Conservation (phyloP, 2,329 filamentous ascomycete genomes). For the Aureobasidium sp. region DNA sequence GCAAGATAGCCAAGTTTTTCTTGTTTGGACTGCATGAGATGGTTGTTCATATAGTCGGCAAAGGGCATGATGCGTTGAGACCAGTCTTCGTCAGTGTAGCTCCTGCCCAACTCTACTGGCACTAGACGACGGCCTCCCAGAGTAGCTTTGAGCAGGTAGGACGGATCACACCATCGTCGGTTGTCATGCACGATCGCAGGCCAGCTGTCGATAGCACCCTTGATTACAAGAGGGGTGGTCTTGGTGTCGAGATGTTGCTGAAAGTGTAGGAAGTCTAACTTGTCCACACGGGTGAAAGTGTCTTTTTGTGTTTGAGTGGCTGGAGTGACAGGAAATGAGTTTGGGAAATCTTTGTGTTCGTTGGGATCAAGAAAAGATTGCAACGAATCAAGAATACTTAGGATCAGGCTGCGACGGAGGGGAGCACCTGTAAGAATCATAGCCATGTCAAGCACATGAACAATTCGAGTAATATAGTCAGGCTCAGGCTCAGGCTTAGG, state of each 20-base stretch:
- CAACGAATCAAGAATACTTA: constrained; percentile 48
- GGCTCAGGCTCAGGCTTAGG: not conserved
- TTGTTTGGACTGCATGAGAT: constrained; percentile 42
- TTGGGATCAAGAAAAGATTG: constrained; percentile 24
- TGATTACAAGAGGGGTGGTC: constrained; percentile 59
- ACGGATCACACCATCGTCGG: constrained; percentile 63
- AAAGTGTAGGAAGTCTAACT: constrained; percentile 24
- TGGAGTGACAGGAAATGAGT: not conserved
- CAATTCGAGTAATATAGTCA: constrained; percentile 50
- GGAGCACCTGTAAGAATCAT: constrained; percentile 67
- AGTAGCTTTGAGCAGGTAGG: constrained; percentile 67
- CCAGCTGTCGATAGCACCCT: constrained; percentile 61
- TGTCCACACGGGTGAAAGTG: constrained; percentile 4
- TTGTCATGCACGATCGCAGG: constrained; percentile 57
- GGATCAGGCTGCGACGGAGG: constrained; percentile 42
- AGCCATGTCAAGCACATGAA: constrained; percentile 65
- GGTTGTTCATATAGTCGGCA: constrained; percentile 57
- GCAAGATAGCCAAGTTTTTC: constrained; percentile 68
- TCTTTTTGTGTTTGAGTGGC: not conserved
- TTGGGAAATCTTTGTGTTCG: not conserved
- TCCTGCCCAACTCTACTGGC: constrained; percentile 72
- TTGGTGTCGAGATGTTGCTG: constrained; percentile 24
- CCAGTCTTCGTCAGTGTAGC: constrained; percentile 82
- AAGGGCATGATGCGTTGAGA: constrained; percentile 75
- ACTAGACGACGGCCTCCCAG: constrained; percentile 72